Evolutionary conservation across 352 stramenopile species (phyloP).

Genomic region (Globisporangium viniferum): DNA sequence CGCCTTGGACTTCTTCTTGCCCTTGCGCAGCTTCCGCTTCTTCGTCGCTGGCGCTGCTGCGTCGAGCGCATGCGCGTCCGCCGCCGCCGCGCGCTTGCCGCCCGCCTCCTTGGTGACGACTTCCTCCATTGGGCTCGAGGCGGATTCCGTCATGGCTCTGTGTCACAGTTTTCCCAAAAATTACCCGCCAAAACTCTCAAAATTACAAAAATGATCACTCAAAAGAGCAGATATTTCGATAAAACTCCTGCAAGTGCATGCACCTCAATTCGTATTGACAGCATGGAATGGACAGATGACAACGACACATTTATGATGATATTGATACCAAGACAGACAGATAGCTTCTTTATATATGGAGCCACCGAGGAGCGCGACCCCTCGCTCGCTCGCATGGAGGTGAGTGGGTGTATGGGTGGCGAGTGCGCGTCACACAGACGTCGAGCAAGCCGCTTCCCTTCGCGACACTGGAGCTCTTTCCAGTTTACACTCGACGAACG

Average conservation of each 20-base stretch:
- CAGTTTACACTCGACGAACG: not conserved
- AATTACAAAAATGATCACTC: not conserved
- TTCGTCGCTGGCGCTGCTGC: conserved; percentile 3
- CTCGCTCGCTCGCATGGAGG: conserved; percentile 6
- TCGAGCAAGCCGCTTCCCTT: conserved; percentile 8
- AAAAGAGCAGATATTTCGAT: not conserved
- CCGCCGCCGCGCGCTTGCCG: conserved; percentile 2
- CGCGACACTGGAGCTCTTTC: conserved; percentile 1
- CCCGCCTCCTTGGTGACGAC: not conserved
- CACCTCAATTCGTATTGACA: not conserved
- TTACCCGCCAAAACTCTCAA: not conserved
- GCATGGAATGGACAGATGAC: conserved; percentile 4
- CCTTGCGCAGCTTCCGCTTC: conserved; percentile 26
- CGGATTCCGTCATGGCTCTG: not conserved
- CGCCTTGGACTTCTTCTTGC: conserved; percentile 34
- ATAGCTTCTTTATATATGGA: conserved; percentile 18
- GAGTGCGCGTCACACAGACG: not conserved
- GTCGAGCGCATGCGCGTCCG: not conserved
- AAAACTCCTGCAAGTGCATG: not conserved
- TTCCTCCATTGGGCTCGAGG: not conserved
- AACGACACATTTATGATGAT: conserved; percentile 8
- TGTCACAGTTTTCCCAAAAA: not conserved
- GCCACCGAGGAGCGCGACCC: not conserved
- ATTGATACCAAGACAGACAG: conserved; percentile 15
- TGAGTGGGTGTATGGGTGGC: not conserved